phyloP scores from a whole-genome alignment of 2,329 filamentous ascomycete genomes.

The Paraphoma sp. region DNA sequence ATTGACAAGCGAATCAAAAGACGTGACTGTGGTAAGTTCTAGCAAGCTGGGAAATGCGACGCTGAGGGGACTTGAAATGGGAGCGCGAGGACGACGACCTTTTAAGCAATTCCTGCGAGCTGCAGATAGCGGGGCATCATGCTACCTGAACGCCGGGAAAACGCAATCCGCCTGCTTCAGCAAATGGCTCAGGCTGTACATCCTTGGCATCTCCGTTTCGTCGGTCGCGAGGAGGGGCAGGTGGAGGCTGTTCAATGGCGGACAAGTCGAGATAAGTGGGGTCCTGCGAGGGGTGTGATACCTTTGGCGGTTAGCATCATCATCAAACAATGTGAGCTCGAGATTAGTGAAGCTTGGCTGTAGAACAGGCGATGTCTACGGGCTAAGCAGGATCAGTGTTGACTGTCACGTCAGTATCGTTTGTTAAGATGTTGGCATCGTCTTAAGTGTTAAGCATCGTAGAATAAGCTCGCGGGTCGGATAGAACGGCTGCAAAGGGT shows the following conservation, averaged over 20 bases:
- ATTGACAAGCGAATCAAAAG: background rate
- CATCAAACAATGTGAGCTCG: slow-evolving; percentile 20
- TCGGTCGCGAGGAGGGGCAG: slow-evolving; percentile 14
- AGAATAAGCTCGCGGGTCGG: background rate
- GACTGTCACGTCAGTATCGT: background rate
- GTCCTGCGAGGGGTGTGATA: slow-evolving; percentile 21
- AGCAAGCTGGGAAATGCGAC: slow-evolving; percentile 7
- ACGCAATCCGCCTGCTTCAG: slow-evolving; percentile 10
- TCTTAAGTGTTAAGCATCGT: background rate
- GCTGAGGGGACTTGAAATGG: slow-evolving; percentile 7
- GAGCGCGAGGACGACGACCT: slow-evolving; percentile 12
- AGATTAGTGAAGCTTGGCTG: slow-evolving; percentile 33
- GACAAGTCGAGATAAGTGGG: slow-evolving; percentile 33
- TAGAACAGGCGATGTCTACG: slow-evolving; percentile 18
- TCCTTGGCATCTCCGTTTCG: slow-evolving; percentile 23
- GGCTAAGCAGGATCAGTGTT: background rate
- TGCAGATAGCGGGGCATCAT: slow-evolving; percentile 15
- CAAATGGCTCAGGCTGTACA: slow-evolving; percentile 19
- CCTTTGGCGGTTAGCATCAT: slow-evolving; percentile 30
- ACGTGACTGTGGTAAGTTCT: background rate
- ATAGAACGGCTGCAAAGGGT: background rate
- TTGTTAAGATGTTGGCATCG: background rate
- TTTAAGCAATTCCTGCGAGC: slow-evolving; percentile 24
- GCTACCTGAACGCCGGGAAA: background rate
- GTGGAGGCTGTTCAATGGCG: slow-evolving; percentile 15